Evolutionary conservation across 345 rosid species (phyloP).

Genomic region (Trapa bicornis): DNA sequence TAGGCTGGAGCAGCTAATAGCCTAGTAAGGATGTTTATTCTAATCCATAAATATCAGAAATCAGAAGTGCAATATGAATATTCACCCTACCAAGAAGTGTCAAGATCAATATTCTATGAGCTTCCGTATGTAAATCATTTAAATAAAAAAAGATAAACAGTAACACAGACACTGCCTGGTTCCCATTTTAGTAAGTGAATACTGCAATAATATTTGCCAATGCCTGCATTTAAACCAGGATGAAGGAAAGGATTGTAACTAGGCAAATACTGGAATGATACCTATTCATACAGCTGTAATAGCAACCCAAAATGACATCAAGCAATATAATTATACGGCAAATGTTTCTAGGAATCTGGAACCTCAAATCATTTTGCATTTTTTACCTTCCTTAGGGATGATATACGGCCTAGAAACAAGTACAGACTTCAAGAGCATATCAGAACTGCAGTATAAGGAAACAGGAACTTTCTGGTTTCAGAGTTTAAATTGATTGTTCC

Average conservation of each 20-base stretch:
- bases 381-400: background rate
- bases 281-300: background rate
- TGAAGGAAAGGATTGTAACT: background rate
- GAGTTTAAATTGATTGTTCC: background rate
- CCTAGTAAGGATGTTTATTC: background rate
- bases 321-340: background rate
- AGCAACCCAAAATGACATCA: background rate
- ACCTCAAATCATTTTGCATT: background rate
- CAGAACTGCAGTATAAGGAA: background rate
- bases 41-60: background rate
- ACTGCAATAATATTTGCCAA: background rate
- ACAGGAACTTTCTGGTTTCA: background rate
- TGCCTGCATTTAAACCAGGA: background rate
- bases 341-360: background rate
- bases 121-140: background rate
- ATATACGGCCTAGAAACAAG: background rate
- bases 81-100: background rate
- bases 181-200: background rate
- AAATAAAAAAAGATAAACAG: background rate
- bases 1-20: background rate
- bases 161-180: background rate
- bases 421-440: background rate
- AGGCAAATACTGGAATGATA: background rate
- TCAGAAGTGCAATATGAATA: background rate
- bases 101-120: background rate